Base-by-base conservation (phyloP, 805 yeast genomes). In the Candida broadrunensis region DNA sequence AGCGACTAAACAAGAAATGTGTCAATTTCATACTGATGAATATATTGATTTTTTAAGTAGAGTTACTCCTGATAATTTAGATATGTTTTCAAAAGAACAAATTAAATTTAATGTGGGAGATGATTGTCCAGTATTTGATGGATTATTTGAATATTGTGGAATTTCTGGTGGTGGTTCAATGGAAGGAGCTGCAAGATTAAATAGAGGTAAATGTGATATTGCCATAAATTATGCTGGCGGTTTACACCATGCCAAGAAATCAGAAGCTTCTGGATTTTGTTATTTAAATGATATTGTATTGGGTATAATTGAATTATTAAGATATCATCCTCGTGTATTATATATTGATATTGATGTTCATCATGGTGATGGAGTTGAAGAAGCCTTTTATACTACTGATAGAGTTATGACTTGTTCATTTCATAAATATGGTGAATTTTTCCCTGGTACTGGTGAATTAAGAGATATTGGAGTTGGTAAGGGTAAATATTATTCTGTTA, bases 301-400 rank as follows among this genome's bases (percentile, higher is more conserved):
- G 39, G 90, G 95, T 18, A 88, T 90, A 36, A 72, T 91, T 47
- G 90, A 91, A 60, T 73, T 91, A 30, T 73, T 91, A 47, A 71
- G 97, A 40, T 88, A 86, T 54, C 97, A 90, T 63, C 91, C 96
- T 32, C 77, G 98, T 49, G 97, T 91, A 13, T 70, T 91, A 48
- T 91, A 91, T 61, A 86, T 91, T 46, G 99, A 91, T 61, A 90
- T 88, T 47, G 99, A 91, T 63, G 81, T 91, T 8, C 99, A 91
- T 62, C 98, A 91, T 59, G 99, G 99, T 38, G 99, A 91, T 65
- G 99, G 98, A 49, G 99, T 91, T 16, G 96, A 91, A 64, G 99
- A 91, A 65, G 97, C 98, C 0, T 91, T 91, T 56, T 88, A 91
- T 68, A 80, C 95, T 17, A 87, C 97, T 2, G 97, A 90, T 63